Conservation (phyloP, 495 filamentous ascomycete genomes). For the Penicillium lividum region DNA sequence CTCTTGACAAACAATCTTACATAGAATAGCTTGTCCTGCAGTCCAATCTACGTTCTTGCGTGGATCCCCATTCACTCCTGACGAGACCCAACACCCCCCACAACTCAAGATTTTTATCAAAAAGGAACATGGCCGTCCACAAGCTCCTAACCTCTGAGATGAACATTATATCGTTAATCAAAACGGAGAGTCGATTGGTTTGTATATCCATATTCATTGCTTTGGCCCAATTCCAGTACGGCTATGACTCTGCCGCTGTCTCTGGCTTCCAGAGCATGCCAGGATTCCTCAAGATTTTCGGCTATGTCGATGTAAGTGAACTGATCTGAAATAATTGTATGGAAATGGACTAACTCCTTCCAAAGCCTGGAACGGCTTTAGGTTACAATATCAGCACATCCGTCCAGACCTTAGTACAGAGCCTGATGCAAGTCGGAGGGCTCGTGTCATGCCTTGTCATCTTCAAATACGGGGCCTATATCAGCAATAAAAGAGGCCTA, state of each 20-base stretch:
- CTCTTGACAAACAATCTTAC: too few species aligned
- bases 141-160: too few species aligned
- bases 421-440: conserved; percentile 1
- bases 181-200: too few species aligned
- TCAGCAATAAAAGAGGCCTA: conserved; percentile 2
- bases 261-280: conserved; percentile 10
- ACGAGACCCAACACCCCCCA: too few species aligned
- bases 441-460: conserved; percentile 4
- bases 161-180: too few species aligned
- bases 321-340: not conserved
- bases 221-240: conserved; percentile 8
- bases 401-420: conserved; percentile 7
- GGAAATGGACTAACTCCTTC: not conserved
- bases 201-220: too few species aligned
- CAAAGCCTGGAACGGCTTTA: not conserved
- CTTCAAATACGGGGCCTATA: conserved; percentile 6
- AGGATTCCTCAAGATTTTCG: conserved; percentile 5
- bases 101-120: too few species aligned
- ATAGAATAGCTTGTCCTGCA: too few species aligned
- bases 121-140: too few species aligned
- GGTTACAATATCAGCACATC: conserved; percentile 1
- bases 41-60: too few species aligned
- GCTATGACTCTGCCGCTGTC: conserved; percentile 7
- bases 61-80: too few species aligned
- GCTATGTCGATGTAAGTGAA: conserved; percentile 2